Conservation (phyloP, 345 rosid genomes). For the Populus deltoides region DNA sequence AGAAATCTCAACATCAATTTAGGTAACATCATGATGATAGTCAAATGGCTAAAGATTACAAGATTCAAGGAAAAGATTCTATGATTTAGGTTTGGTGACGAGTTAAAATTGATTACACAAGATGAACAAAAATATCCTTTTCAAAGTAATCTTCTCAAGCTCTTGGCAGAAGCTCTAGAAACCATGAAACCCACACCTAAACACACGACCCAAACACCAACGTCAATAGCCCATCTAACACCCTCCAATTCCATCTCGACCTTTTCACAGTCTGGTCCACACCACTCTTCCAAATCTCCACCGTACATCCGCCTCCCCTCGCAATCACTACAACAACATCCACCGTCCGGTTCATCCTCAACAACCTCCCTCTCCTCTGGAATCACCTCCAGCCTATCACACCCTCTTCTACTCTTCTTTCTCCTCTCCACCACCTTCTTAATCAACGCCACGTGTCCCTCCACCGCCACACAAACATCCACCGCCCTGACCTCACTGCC, state of each 20-base stretch:
- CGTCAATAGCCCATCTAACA: conserved; percentile 73
- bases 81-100: no score
- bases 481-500: conserved; percentile 6
- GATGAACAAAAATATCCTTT: background rate
- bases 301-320: conserved; percentile 19
- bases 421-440: conserved; percentile 43
- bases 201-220: conserved; percentile 81
- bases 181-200: conserved; percentile 72
- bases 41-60: no score
- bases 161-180: conserved; percentile 59
- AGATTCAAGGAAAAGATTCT: no score
- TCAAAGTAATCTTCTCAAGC: conserved; percentile 43
- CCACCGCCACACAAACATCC: conserved; percentile 56
- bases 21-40: no score
- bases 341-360: conserved; percentile 32
- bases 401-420: conserved; percentile 21
- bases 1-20: no score
- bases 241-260: conserved; percentile 49
- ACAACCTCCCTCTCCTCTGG: conserved; percentile 63
- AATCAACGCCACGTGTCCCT: conserved; percentile 49
- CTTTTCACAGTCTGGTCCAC: conserved; percentile 31
- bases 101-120: no score
- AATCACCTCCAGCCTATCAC: conserved; percentile 57
- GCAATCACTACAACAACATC: conserved; percentile 26
- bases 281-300: conserved; percentile 13